A percentile compares a stretch with the other conserved stretches of the same genome.
These are phyloP conservation scores for Achaetomium macrosporum DNA, from an alignment of 2,329 filamentous ascomycete species.

Conservation along the genomic window DNA sequence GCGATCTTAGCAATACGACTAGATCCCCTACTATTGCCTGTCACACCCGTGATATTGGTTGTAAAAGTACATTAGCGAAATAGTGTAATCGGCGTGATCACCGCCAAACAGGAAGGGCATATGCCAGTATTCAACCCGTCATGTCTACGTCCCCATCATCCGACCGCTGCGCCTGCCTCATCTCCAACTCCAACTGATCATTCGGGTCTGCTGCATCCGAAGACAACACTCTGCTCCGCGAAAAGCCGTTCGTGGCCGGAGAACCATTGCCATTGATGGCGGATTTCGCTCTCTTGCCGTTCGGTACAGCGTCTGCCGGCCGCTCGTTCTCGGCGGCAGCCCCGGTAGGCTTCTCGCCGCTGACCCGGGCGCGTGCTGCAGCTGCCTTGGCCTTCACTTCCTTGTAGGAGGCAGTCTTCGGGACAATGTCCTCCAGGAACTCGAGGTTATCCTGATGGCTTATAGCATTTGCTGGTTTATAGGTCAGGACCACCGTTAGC, in stretches of 20 bases:
- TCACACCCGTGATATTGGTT: too few relatives aligned
- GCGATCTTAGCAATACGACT: too few relatives aligned
- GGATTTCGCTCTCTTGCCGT: slow-evolving; percentile 36
- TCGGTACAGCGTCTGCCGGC: slow-evolving; percentile 20
- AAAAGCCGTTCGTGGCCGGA: slow-evolving; percentile 13
- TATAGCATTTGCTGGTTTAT: slow-evolving; percentile 67
- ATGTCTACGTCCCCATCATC: slow-evolving; percentile 54
- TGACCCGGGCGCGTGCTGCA: slow-evolving; percentile 44
- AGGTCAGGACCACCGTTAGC: background rate
- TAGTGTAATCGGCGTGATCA: background rate
- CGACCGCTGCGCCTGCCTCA: slow-evolving; percentile 38
- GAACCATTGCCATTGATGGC: slow-evolving; percentile 16
- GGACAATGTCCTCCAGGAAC: slow-evolving; percentile 86
- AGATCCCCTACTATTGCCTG: too few relatives aligned
- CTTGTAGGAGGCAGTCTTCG: slow-evolving; percentile 76
- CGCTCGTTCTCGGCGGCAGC: slow-evolving; percentile 23
- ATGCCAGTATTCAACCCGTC: slow-evolving; percentile 40
- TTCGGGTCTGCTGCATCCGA: slow-evolving; percentile 40
- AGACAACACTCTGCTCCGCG: slow-evolving; percentile 18
- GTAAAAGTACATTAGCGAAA: background rate
- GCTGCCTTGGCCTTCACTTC: slow-evolving; percentile 63
- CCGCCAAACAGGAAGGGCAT: background rate
- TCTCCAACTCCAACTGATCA: slow-evolving; percentile 51
- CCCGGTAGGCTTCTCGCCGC: slow-evolving; percentile 36
- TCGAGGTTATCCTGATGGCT: slow-evolving; percentile 88